Evolutionary conservation across 2,329 filamentous ascomycete species (phyloP), one percentile per base, ranked within the genome.

Genomic region (Neofusicoccum parvum): DNA sequence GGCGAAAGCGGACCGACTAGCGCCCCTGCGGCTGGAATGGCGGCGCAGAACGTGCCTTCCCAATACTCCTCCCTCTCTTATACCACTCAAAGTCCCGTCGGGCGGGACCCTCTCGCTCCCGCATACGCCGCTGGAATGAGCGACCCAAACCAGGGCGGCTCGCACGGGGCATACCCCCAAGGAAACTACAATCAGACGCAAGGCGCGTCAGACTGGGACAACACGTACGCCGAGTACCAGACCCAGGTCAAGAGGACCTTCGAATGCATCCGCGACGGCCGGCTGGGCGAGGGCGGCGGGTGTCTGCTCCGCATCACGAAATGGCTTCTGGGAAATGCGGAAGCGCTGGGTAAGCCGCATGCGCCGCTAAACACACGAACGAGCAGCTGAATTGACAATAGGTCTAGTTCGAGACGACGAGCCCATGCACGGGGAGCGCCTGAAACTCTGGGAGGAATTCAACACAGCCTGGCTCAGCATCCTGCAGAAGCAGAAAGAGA

Each of bases 391-490:
- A 75, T 77, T 78, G 74, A 78, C 76, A 74, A 68, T 79, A 97
- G 93, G 92, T 66, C 87, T 98, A 72, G 89, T 91, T 70, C 88
- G 90, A 73, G 94, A 98, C 80, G 90, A 97, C 76, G 87, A 91
- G 74, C 83, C 84, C 62, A 85, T 92, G 65, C 88, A 95, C 73
- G 80, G 85, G 65, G 90, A 95, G 71, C 89, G 93, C 64, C 86
- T 97, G 69, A 89, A 90, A 73, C 81, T 98, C 6, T 99, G 95
- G 95, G 89, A 91, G 72, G 91, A 97, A 70, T 97, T 98, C 81
- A 98, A 99, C 78, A 86, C 92, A 66, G 93, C 92, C 66, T 98
- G 94, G 94, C 85, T 97, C 43, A 86, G 89, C 4, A 82, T 95
- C 6, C 87, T 94, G 59, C 92, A 95, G 75, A 91, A 88, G 70